Evolutionary conservation across 1,284 basidiomycete species (phyloP).

Genomic region (Melanopsichium pennsylvanicum): DNA sequence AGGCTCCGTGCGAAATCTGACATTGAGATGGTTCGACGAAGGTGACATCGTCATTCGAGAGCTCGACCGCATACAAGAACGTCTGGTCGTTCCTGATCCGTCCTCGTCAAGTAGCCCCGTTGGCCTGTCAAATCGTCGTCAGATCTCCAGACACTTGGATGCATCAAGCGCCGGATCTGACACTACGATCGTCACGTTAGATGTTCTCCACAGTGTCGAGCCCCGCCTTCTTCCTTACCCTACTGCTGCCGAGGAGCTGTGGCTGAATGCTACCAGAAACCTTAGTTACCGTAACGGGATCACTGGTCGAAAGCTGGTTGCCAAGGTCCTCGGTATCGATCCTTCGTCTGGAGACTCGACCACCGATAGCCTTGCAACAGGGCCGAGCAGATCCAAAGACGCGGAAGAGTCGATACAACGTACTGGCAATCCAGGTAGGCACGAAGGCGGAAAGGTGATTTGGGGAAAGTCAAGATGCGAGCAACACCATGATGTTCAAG

Average conservation of each 20-base stretch:
- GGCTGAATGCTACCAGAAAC: conserved; percentile 17
- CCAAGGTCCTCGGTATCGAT: conserved; percentile 22
- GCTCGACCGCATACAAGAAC: conserved; percentile 17
- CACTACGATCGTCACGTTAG: conserved; percentile 8
- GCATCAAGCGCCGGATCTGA: neutral
- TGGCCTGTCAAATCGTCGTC: conserved; percentile 3
- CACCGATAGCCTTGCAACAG: conserved; percentile 23
- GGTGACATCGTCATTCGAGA: conserved; percentile 10
- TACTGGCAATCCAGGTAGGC: conserved; percentile 1
- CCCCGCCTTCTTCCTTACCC: conserved; percentile 24
- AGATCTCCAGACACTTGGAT: conserved; percentile 3
- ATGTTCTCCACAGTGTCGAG: conserved; percentile 21
- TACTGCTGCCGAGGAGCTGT: neutral
- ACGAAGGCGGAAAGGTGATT: conserved; percentile 16
- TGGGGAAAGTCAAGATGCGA: conserved; percentile 34
- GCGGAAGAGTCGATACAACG: neutral
- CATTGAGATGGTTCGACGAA: conserved; percentile 16
- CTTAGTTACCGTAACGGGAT: conserved; percentile 3
- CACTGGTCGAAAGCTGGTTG: conserved; percentile 19
- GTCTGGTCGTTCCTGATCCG: conserved; percentile 7
- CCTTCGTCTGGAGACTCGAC: conserved; percentile 9
- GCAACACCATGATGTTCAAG: neutral
- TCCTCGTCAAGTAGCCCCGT: neutral
- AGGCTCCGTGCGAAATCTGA: conserved; percentile 7
- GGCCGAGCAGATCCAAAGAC: conserved; percentile 1